Base-by-base conservation (phyloP, 1,284 basidiomycete species). In the Malassezia sympodialis region DNA sequence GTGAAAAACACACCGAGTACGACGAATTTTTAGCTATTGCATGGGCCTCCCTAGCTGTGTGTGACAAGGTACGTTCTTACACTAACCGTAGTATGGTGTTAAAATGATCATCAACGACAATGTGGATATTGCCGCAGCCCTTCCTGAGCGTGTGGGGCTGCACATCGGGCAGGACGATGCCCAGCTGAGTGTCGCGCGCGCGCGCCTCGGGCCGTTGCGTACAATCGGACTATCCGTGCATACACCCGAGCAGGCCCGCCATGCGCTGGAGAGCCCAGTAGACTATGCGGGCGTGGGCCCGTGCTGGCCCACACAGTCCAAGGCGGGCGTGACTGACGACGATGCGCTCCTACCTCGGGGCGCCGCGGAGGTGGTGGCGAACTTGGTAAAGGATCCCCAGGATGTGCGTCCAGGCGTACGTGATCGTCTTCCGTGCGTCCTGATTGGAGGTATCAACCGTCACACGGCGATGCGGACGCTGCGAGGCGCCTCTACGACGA, bases 141-240 rank as follows among this genome's bases (percentile, higher is more conserved):
- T 73, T 1, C 64, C 70, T 47, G 74, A 73, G 8, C 84, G 84
- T 1, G 82, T 83, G 46, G 90, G 88, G 5, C 83, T 96, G 10
- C 91, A 96, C 69, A 79, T 96, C 47, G 91, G 91, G 3, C 91
- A 96, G 77, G 82, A 83, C 0, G 91, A 96, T 73, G 87, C 91
- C 80, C 83, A 87, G 2, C 79, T 88, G 1, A 62, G 78, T 2
- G 69, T 83, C 26, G 90, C 87, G 0, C 83, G 71, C 14, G 28
- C 51, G 11, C 53, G 67, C 21, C 79, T 96, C 0, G 88, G 88
- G 0, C 69, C 79, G 0, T 80, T 81, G 17, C 79, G 84, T 0
- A 80, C 94, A 60, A 82, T 96, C 39, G 91, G 91, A 1, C 80
- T 90, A 15, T 87, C 85, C 17, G 87, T 87, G 65, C 84, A 85